Evolutionary conservation across 1,284 basidiomycete species (phyloP).

Genomic region (Cutaneotrichosporon mucoides): DNA sequence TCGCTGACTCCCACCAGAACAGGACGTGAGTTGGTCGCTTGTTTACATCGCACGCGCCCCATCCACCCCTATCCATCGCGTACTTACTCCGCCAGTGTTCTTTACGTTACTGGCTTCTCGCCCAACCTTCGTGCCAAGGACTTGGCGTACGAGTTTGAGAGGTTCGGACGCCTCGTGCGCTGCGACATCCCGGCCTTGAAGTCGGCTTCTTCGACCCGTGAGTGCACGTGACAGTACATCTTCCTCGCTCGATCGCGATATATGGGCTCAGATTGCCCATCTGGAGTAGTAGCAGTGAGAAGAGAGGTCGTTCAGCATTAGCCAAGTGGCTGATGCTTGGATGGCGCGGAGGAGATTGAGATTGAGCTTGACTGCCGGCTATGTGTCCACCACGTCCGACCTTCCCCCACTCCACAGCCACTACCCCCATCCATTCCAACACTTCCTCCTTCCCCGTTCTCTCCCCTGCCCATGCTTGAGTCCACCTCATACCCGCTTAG

Average conservation of each 20-base stretch:
- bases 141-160: constrained; percentile 80
- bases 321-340: too few relatives aligned
- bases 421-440: not conserved
- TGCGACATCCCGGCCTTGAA: constrained; percentile 79
- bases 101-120: constrained; percentile 81
- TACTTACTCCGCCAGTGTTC: constrained; percentile 54
- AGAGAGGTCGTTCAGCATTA: too few relatives aligned
- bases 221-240: constrained; percentile 21
- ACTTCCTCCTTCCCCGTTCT: not conserved
- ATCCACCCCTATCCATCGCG: too few relatives aligned
- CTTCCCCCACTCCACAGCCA: too few relatives aligned
- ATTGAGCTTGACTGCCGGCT: too few relatives aligned
- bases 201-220: constrained; percentile 40
- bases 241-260: not conserved
- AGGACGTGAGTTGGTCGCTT: too few relatives aligned
- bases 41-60: too few relatives aligned
- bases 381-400: too few relatives aligned
- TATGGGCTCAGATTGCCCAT: too few relatives aligned
- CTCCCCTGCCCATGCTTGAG: not conserved
- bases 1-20: too few relatives aligned
- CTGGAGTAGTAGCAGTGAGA: too few relatives aligned
- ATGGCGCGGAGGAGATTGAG: too few relatives aligned
- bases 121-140: constrained; percentile 71
- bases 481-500: constrained; percentile 15
- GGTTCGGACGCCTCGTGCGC: constrained; percentile 59